Percentiles rank a stretch among this genome's conserved stretches.
Conservation (phyloP, 352 stramenopile genomes). For the Phytopythium vexans region DNA sequence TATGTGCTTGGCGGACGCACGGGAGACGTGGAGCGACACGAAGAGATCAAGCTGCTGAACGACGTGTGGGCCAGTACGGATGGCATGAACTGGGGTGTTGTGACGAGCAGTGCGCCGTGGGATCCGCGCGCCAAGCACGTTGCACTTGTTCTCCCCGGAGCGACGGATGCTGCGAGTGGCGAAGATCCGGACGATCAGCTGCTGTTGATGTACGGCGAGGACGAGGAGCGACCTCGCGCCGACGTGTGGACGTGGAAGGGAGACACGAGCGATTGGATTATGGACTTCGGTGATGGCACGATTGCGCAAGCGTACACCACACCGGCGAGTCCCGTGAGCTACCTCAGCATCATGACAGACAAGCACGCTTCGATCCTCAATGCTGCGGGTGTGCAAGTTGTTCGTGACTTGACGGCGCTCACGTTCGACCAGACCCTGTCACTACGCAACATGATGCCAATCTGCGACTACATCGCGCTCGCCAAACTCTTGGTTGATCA, state of each 20-base stretch:
- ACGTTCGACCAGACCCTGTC: slow-evolving; percentile 44
- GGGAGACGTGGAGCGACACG: slow-evolving; percentile 14
- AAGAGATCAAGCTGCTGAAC: slow-evolving; percentile 42
- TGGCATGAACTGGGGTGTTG: slow-evolving; percentile 39
- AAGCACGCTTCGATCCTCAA: slow-evolving; percentile 51
- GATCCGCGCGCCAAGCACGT: slow-evolving; percentile 52
- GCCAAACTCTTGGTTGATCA: slow-evolving; percentile 53
- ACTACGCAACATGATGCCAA: slow-evolving; percentile 46
- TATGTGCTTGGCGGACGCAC: slow-evolving; percentile 61
- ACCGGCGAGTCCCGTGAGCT: slow-evolving; percentile 40
- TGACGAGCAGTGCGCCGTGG: slow-evolving; percentile 34
- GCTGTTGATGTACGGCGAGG: slow-evolving; percentile 59
- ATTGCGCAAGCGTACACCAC: slow-evolving; percentile 38
- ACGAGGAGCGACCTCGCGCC: slow-evolving; percentile 48
- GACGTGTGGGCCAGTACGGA: slow-evolving; percentile 64
- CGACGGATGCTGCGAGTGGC: slow-evolving; percentile 31
- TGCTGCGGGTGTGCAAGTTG: slow-evolving; percentile 59
- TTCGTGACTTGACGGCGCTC: slow-evolving; percentile 74
- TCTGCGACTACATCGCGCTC: slow-evolving; percentile 71
- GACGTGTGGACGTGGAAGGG: slow-evolving; percentile 68
- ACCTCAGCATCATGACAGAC: slow-evolving; percentile 47
- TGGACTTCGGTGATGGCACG: slow-evolving; percentile 40
- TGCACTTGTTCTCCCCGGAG: slow-evolving; percentile 34
- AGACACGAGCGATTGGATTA: slow-evolving; percentile 29
- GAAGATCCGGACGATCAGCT: slow-evolving; percentile 50